Base-by-base conservation (phyloP, 1,139 yeast species). In the Yamadazyma buinensis region DNA sequence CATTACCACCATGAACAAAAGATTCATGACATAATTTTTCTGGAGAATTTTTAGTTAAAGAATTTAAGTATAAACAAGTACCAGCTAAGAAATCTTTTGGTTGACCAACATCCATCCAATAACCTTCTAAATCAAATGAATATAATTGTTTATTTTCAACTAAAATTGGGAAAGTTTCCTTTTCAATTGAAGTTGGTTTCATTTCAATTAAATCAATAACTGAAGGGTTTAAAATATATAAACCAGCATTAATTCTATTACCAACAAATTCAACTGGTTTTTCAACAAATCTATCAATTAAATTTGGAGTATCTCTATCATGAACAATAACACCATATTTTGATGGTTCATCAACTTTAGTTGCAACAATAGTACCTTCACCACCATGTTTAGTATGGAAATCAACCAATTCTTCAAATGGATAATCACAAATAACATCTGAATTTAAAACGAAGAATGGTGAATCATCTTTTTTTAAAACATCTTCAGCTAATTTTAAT, bases 61-160 rank as follows among this genome's bases (percentile, higher is more conserved):
- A 83, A 59, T 85, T 77, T 64, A 94, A 77, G 77, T 90, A 94
- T 49, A 92, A 76, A 52, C 88, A 82, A 57, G 97, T 87, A 64
- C 99, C 99, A 42, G 96, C 82, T 54, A 94, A 74, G 81, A 88
- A 94, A 70, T 94, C 99, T 80, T 92, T 92, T 76, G 99, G 99
- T 75, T 94, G 99, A 65, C 99, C 99, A 53, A 94, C 97, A 66
- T 94, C 99, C 98, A 94, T 94, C 99, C 99, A 94, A 85, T 81
- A 94, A 48, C 98, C 98, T 72, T 92, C 97, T 59, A 94, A 80
- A 66, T 94, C 99, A 59, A 86, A 94, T 39, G 97, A 88, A 77
- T 82, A 95, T 55, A 94, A 76, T 46, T 85, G 78, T 59, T 84
- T 90, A 61, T 82, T 73, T 65, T 84, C 94, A 49, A 94, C 97